Conservation (phyloP, 768 basidiomycete species). For the Mycena floridula region DNA sequence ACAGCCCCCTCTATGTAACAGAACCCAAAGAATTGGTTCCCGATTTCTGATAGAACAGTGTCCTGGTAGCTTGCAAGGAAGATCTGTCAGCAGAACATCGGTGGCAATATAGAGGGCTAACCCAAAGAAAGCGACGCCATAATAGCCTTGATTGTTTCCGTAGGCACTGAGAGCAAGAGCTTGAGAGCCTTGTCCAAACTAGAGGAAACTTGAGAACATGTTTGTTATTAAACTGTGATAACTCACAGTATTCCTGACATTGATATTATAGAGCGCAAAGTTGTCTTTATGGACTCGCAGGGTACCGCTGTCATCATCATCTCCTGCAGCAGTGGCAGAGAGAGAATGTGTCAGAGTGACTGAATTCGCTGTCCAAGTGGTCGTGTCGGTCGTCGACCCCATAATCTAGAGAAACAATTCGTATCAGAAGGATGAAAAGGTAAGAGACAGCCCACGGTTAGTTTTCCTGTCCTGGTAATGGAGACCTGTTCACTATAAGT, state of each 20-base stretch:
- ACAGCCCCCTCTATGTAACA: constrained; percentile 20
- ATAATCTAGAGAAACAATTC: neutral
- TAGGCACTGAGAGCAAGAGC: constrained; percentile 22
- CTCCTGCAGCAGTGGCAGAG: constrained; percentile 1
- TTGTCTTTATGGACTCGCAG: constrained; percentile 24
- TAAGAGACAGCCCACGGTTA: constrained; percentile 8
- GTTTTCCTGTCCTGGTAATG: constrained; percentile 10
- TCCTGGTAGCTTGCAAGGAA: constrained; percentile 10
- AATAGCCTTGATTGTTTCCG: constrained; percentile 20
- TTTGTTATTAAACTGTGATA: neutral
- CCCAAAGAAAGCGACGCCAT: constrained; percentile 18
- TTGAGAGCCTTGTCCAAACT: constrained; percentile 19
- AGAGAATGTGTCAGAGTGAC: constrained; percentile 2
- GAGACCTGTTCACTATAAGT: constrained; percentile 17
- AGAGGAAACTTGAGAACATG: neutral
- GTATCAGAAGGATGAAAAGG: neutral
- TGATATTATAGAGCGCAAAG: constrained; percentile 25
- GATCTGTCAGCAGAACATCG: neutral
- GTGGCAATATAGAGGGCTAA: neutral
- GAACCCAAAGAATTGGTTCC: constrained; percentile 15
- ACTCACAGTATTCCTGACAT: constrained; percentile 23
- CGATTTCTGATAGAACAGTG: constrained; percentile 15
- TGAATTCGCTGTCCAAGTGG: neutral
- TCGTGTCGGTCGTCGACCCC: constrained; percentile 1
- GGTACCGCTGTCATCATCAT: constrained; percentile 16